phyloP scores from a whole-genome alignment of 2,329 filamentous ascomycete genomes.

The Pseudocercospora vitis region DNA sequence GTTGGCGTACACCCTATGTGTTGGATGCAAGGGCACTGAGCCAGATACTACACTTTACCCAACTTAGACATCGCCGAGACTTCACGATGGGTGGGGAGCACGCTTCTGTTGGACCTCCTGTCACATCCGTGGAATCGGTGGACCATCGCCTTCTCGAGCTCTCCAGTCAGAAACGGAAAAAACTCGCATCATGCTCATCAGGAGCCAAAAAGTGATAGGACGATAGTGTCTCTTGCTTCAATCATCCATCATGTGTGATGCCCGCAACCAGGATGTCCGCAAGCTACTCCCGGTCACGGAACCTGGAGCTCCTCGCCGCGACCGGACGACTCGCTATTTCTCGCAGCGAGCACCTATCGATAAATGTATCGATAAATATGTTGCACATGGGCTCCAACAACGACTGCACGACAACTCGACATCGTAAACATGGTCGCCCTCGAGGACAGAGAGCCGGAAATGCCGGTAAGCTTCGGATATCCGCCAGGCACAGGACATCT shows the following conservation, averaged over 20 bases:
- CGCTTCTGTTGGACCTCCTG: neutral
- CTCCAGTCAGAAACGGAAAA: neutral
- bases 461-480: neutral
- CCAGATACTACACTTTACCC: neutral
- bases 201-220: neutral
- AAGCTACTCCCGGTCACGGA: neutral
- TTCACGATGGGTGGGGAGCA: neutral
- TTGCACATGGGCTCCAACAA: no score
- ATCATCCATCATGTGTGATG: neutral
- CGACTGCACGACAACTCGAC: neutral
- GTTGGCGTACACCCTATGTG: neutral
- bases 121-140: conserved; percentile 1
- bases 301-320: neutral
- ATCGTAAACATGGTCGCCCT: neutral
- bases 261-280: neutral
- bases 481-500: neutral
- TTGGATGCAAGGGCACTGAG: no score
- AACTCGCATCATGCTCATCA: no score
- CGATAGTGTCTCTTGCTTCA: neutral
- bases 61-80: neutral
- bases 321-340: neutral
- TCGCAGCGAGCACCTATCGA: no score
- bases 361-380: no score
- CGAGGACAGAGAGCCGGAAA: neutral
- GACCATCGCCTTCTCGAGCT: neutral